A percentile compares a stretch with the other conserved stretches of the same genome.
Evolutionary conservation across 371 early-diverging fungal genomes (phyloP).

Genomic region (Apophysomyces elegans): DNA sequence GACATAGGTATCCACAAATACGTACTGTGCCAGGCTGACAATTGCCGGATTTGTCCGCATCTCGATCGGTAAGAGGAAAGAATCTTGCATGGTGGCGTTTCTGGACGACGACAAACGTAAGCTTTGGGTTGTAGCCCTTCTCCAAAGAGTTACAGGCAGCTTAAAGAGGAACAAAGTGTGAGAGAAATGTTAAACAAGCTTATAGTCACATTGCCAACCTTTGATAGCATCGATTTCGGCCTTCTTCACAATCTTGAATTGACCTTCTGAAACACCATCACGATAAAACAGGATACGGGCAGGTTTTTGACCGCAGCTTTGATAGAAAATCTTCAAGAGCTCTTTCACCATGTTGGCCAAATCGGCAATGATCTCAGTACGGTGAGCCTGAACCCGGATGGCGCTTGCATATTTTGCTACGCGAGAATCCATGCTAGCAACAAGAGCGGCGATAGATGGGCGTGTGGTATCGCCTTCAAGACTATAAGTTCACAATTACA

Average conservation of each 20-base stretch:
- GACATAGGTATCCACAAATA: background rate
- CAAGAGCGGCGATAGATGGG: slow-evolving; percentile 81
- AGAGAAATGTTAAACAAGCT: slow-evolving; percentile 16
- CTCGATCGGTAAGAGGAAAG: slow-evolving; percentile 70
- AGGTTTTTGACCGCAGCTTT: slow-evolving; percentile 67
- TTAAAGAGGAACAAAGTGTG: background rate
- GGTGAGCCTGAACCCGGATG: slow-evolving; percentile 72
- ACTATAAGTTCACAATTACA: slow-evolving; percentile 55
- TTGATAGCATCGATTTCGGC: slow-evolving; percentile 57
- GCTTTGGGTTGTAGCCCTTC: slow-evolving; percentile 70
- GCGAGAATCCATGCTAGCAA: slow-evolving; percentile 70
- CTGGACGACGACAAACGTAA: slow-evolving; percentile 92
- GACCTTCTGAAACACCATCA: slow-evolving; percentile 86
- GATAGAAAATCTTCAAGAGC: slow-evolving; percentile 73
- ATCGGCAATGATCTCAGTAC: slow-evolving; percentile 81
- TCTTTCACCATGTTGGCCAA: slow-evolving; percentile 75
- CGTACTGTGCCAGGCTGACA: slow-evolving; percentile 76
- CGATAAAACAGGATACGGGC: slow-evolving; percentile 87
- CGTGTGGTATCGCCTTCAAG: slow-evolving; percentile 57
- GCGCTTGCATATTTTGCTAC: slow-evolving; percentile 77
- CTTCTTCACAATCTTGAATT: slow-evolving; percentile 73
- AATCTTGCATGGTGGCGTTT: slow-evolving; percentile 95
- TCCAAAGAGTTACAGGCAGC: slow-evolving; percentile 76
- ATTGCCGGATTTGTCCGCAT: slow-evolving; percentile 35
- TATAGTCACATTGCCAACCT: slow-evolving; percentile 60